Evolutionary conservation across 495 filamentous ascomycete species (phyloP).

Genomic region (Neurospora tetrasperma): DNA sequence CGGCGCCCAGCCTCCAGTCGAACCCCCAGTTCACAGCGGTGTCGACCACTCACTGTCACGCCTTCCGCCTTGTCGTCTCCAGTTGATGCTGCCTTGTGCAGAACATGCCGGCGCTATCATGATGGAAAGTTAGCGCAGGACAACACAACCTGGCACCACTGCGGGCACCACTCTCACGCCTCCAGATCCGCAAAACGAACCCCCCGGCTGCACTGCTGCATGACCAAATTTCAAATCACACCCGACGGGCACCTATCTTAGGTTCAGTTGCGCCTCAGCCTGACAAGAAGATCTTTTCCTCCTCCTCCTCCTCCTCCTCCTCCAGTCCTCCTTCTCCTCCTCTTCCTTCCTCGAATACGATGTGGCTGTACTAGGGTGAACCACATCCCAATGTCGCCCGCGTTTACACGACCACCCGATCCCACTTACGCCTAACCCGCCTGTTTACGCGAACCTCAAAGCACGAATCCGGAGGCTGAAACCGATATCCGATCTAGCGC

Average conservation of each 20-base stretch:
- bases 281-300: neutral
- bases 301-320: neutral
- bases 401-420: neutral
- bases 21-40: neutral
- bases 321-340: neutral
- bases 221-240: neutral
- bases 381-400: neutral
- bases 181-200: neutral
- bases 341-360: neutral
- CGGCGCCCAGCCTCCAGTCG: neutral
- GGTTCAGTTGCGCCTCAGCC: neutral
- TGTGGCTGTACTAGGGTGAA: neutral
- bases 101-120: neutral
- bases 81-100: neutral
- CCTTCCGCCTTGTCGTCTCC: neutral
- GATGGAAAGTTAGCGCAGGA: neutral
- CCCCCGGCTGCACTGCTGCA: neutral
- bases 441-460: neutral
- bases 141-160: neutral
- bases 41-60: neutral
- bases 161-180: neutral
- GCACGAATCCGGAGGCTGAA: neutral
- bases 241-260: neutral
- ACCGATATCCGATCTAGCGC: neutral
- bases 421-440: neutral